A percentile compares a stretch with the other conserved stretches of the same genome.
phyloP scores from a whole-genome alignment of 2,329 filamentous ascomycete genomes.

The Delphinella strobiligena region DNA sequence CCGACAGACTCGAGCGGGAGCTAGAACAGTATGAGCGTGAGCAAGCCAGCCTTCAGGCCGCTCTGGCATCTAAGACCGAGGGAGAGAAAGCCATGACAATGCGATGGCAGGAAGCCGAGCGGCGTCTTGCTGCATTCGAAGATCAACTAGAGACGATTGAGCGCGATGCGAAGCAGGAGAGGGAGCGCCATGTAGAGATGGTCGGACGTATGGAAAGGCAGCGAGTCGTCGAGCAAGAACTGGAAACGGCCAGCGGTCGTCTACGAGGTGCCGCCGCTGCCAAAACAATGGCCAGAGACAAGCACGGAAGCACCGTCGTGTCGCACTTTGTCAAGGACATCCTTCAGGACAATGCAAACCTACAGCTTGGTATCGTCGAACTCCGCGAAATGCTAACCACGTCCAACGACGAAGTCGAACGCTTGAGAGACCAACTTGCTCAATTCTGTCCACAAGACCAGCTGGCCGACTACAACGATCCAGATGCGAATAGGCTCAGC shows the following conservation, averaged over 20 bases:
- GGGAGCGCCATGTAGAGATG: constrained; percentile 69
- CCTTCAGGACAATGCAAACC: constrained; percentile 83
- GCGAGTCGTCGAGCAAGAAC: constrained; percentile 67
- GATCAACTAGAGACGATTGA: constrained; percentile 85
- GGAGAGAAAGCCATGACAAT: constrained; percentile 69
- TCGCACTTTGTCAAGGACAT: constrained; percentile 94
- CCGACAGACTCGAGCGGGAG: constrained; percentile 69
- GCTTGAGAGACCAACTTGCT: constrained; percentile 67
- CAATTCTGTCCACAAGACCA: constrained; percentile 59
- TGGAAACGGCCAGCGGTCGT: constrained; percentile 66
- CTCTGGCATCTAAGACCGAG: constrained; percentile 53
- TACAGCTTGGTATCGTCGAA: constrained; percentile 86
- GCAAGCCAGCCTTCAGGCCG: constrained; percentile 59
- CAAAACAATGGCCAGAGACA: constrained; percentile 49
- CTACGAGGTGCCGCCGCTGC: constrained; percentile 70
- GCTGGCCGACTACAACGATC: constrained; percentile 21
- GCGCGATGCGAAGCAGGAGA: constrained; percentile 66
- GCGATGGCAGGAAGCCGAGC: constrained; percentile 77
- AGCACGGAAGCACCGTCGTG: constrained; percentile 58
- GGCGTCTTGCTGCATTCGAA: constrained; percentile 64
- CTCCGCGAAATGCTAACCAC: constrained; percentile 78
- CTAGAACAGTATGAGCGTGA: constrained; percentile 70
- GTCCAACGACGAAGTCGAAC: constrained; percentile 90
- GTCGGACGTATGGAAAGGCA: constrained; percentile 74
- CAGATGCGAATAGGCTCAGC: constrained; percentile 19